phyloP scores from a whole-genome alignment of 2,329 filamentous ascomycete genomes.

The Neofusicoccum ribis region DNA sequence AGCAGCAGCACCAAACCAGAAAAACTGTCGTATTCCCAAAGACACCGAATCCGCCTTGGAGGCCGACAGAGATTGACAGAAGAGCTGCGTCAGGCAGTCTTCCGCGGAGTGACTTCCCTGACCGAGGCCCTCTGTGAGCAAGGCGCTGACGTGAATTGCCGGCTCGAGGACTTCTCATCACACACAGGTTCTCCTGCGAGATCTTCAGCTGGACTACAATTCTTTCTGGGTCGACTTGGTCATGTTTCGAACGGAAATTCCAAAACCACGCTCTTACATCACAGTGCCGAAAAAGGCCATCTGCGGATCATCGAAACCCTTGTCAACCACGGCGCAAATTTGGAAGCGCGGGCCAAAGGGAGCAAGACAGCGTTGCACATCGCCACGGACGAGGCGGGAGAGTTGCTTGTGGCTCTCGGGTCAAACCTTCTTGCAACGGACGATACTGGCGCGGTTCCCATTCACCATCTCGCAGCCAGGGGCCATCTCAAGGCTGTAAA shows the following conservation, averaged over 20 bases:
- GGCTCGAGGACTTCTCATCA: neutral
- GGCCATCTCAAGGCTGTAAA: neutral
- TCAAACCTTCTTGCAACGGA: neutral
- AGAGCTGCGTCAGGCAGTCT: neutral
- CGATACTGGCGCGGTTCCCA: neutral
- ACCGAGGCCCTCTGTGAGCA: neutral
- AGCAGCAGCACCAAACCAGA: too few relatives aligned
- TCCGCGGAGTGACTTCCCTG: neutral
- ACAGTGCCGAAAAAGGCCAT: neutral
- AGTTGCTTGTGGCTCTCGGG: neutral
- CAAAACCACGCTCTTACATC: neutral
- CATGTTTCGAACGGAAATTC: neutral
- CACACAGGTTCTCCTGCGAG: neutral
- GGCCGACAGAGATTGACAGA: neutral
- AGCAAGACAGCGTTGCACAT: neutral
- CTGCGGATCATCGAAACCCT: neutral
- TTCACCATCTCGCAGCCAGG: neutral
- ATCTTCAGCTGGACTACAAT: neutral
- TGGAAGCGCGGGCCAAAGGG: neutral
- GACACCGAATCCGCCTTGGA: too few relatives aligned
- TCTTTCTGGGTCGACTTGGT: neutral
- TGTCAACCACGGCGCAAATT: neutral
- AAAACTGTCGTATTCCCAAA: too few relatives aligned
- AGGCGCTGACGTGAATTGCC: neutral
- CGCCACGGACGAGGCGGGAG: neutral